phyloP scores from a whole-genome alignment of 2,329 filamentous ascomycete genomes.

The Knoxdaviesia proteae region DNA sequence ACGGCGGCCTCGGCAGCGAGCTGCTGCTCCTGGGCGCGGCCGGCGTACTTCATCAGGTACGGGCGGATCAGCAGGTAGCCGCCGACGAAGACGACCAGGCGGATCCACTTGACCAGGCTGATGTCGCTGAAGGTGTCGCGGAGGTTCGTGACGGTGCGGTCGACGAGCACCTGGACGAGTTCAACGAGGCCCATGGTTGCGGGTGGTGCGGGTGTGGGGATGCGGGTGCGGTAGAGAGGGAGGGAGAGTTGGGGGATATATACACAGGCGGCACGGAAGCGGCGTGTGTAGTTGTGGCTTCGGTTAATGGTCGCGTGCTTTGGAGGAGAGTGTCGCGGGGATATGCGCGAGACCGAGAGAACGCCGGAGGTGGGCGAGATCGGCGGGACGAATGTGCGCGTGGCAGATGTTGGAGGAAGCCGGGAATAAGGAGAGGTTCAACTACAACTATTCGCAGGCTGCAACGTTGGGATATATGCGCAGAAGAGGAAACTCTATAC shows the following conservation, averaged over 20 bases:
- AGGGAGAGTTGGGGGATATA: background rate
- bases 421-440: too few relatives aligned
- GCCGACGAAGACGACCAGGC: constrained; percentile 49
- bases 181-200: background rate
- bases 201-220: background rate
- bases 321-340: too few relatives aligned
- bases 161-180: constrained; percentile 1
- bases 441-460: too few relatives aligned
- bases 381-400: too few relatives aligned
- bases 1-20: constrained; percentile 34
- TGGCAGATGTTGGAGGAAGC: too few relatives aligned
- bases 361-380: too few relatives aligned
- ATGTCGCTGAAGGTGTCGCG: constrained; percentile 26
- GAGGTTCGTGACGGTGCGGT: constrained; percentile 21
- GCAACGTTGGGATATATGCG: too few relatives aligned
- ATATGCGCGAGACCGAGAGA: too few relatives aligned
- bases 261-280: too few relatives aligned
- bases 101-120: constrained; percentile 36
- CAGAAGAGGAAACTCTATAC: too few relatives aligned
- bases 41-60: constrained; percentile 48
- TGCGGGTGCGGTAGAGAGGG: background rate
- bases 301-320: too few relatives aligned
- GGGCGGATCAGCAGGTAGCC: constrained; percentile 56
- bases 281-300: too few relatives aligned
- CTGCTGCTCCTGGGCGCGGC: constrained; percentile 39